Evolutionary conservation across 1,139 yeast genomes (phyloP), one percentile per base, ranked within the genome.

Genomic region (Debaryomyces sp.): DNA sequence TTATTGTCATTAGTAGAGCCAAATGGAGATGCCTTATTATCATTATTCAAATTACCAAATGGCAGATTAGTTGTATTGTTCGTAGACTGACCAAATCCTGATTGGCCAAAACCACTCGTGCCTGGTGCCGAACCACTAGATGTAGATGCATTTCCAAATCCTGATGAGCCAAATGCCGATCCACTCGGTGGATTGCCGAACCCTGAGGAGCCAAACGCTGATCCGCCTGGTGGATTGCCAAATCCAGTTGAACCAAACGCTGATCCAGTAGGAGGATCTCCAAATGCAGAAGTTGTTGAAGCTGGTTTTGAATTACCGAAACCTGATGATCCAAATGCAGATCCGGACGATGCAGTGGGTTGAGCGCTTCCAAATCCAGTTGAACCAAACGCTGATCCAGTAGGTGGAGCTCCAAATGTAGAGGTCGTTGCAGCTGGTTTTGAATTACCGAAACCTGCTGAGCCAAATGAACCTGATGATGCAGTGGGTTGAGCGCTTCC

Each of bases 121-220:
- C 53, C 52, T 36, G 26, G 29, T 32, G 43, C 36, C 17, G 42
- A 23, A 29, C 37, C 32, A 12, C 15, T 15, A 9, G 24, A 35
- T 6, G 40, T 26, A 15, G 37, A 10, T 34, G 22, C 36, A 36
- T 30, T 44, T 3, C 59, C 56, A 49, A 50, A 52, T 13, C 44
- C 48, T 12, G 48, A 17, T n/a, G 43, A 18, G 6, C 41, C 41
- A 27, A 49, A 45, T 17, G 54, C 43, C 8, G 48, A 18, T 2
- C 15, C 15, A 10, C 43, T 29, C 23, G n/a, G n/a, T n/a, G n/a
- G n/a, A n/a, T n/a, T n/a, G n/a, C 59, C 56, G 48, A 50, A 52
- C 10, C 44, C 48, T 12, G 48, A 17, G 7, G 43, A 18, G 6
- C 41, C 41, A 27, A 49, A 45, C 13, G 54, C 43, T 12, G 48